These are phyloP conservation scores for Tricholoma furcatifolium DNA, from an alignment of 768 basidiomycete species.

Conservation along the genomic window DNA sequence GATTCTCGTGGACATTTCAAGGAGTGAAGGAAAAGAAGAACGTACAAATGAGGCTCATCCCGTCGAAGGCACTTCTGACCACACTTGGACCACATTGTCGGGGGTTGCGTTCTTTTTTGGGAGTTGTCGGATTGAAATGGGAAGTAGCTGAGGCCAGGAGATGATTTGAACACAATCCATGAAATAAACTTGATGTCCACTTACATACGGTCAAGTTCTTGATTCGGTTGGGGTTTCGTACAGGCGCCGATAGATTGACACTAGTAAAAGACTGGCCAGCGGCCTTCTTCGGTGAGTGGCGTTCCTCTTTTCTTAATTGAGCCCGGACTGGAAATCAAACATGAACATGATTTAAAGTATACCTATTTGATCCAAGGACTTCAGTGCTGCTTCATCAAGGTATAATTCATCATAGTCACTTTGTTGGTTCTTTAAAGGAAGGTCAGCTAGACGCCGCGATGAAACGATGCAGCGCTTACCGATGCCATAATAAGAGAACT, in stretches of 20 bases:
- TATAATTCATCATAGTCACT: conserved; percentile 4
- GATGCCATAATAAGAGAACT: background rate
- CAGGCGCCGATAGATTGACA: too few species aligned
- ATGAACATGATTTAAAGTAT: background rate
- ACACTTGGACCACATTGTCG: background rate
- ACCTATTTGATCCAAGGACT: conserved; percentile 5
- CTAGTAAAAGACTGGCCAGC: background rate
- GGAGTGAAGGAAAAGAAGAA: too few species aligned
- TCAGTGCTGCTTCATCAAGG: background rate
- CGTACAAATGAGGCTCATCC: too few species aligned
- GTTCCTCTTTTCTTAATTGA: background rate
- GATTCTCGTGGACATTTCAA: too few species aligned
- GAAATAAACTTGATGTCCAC: too few species aligned
- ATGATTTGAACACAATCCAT: too few species aligned
- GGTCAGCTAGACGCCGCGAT: background rate
- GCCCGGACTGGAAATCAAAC: background rate
- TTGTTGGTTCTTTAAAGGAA: background rate
- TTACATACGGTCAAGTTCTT: too few species aligned
- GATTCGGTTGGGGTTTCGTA: too few species aligned
- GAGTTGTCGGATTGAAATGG: background rate
- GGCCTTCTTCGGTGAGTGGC: conserved; percentile 7
- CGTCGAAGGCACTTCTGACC: too few species aligned
- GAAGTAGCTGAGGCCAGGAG: too few species aligned
- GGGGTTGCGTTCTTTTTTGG: background rate
- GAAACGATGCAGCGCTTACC: background rate